These are phyloP conservation scores for Mrakia blollopis DNA, from an alignment of 768 basidiomycete species.

Conservation along the genomic window DNA sequence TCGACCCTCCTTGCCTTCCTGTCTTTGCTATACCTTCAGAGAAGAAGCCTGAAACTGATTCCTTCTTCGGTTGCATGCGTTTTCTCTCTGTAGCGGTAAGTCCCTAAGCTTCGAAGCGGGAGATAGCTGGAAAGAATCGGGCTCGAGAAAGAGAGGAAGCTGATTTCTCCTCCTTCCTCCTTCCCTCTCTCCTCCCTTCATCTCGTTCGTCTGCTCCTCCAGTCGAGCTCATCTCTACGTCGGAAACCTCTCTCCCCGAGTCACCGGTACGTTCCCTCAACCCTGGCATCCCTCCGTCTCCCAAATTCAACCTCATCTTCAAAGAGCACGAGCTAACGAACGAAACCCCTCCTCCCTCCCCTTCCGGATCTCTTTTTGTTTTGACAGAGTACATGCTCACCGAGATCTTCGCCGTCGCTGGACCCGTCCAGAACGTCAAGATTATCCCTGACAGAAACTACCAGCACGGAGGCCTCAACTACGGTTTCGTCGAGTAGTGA, in stretches of 20 bases:
- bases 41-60: neutral
- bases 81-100: conserved; percentile 19
- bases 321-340: no score
- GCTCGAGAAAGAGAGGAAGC: conserved; percentile 18
- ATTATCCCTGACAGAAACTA: conserved; percentile 99
- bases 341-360: no score
- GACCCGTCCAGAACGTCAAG: conserved; percentile 97
- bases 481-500: conserved; percentile 93
- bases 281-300: neutral
- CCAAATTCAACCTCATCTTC: neutral
- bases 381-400: conserved; percentile 35
- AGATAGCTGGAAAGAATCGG: neutral
- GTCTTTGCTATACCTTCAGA: neutral
- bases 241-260: conserved; percentile 93
- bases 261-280: conserved; percentile 60
- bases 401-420: conserved; percentile 83
- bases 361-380: neutral
- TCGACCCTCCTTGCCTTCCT: no score
- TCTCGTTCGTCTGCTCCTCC: conserved; percentile 11
- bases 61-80: neutral
- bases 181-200: conserved; percentile 29
- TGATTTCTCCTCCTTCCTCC: conserved; percentile 13
- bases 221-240: conserved; percentile 96
- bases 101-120: neutral
- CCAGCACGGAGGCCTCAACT: conserved; percentile 98